Percentiles rank a stretch among this genome's conserved stretches.
Evolutionary conservation across 2,329 filamentous ascomycete species (phyloP).

Genomic region (Hirsutella rhossiliensis): DNA sequence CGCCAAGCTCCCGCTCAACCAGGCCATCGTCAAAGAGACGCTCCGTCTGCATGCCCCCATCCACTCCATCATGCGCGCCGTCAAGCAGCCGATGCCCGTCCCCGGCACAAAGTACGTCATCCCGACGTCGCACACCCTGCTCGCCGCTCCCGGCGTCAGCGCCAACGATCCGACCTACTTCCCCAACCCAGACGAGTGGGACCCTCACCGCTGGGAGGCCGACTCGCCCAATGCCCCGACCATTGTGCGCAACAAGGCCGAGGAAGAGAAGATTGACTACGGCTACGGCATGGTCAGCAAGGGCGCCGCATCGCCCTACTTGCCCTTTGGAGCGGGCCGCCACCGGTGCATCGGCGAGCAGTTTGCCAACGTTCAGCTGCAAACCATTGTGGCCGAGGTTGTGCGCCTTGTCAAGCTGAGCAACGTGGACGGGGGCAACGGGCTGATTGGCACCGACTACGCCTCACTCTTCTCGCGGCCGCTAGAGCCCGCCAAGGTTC

Average conservation of each 20-base stretch:
- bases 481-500: conserved; percentile 56
- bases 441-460: conserved; percentile 58
- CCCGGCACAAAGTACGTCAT: conserved; percentile 75
- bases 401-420: conserved; percentile 71
- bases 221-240: conserved; percentile 43
- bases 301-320: conserved; percentile 77
- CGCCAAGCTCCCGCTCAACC: conserved; percentile 66
- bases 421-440: conserved; percentile 59
- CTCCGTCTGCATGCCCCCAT: conserved; percentile 86
- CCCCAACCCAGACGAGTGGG: conserved; percentile 71
- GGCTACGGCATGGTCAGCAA: conserved; percentile 90
- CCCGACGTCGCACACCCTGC: conserved; percentile 66
- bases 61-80: conserved; percentile 87
- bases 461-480: conserved; percentile 63
- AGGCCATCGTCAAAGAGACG: conserved; percentile 81
- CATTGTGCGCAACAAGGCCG: conserved; percentile 27
- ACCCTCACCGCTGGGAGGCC: conserved; percentile 82
- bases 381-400: conserved; percentile 68
- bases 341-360: conserved; percentile 96
- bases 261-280: conserved; percentile 77
- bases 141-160: conserved; percentile 76
- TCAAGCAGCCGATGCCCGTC: conserved; percentile 77
- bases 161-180: conserved; percentile 64
- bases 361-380: conserved; percentile 86
- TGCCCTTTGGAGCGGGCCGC: conserved; percentile 86